These are phyloP conservation scores for Cerioporus squamosus DNA, from an alignment of 1,284 basidiomycete species.

Conservation along the genomic window DNA sequence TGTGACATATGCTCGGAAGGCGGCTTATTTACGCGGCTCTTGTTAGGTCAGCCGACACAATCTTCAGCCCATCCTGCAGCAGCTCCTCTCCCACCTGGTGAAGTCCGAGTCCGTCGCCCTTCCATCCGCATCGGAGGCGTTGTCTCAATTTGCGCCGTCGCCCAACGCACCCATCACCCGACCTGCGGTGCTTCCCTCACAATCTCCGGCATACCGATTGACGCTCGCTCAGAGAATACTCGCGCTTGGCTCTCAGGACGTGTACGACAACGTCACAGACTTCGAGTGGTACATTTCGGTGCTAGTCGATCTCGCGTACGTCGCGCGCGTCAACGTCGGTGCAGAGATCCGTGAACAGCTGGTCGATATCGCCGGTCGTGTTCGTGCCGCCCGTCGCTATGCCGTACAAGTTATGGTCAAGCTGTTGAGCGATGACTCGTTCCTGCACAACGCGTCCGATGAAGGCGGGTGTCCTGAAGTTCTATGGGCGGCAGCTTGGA, in stretches of 20 bases:
- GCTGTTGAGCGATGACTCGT: conserved; percentile 77
- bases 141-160: conserved; percentile 53
- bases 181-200: conserved; percentile 53
- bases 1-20: neutral
- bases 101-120: conserved; percentile 56
- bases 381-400: conserved; percentile 76
- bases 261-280: conserved; percentile 88
- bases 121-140: conserved; percentile 65
- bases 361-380: conserved; percentile 86
- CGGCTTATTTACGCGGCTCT: conserved; percentile 6
- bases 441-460: conserved; percentile 64
- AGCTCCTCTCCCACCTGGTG: conserved; percentile 85
- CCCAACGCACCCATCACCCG: conserved; percentile 38
- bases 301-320: conserved; percentile 86
- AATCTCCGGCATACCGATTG: conserved; percentile 82
- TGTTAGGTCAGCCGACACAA: conserved; percentile 79
- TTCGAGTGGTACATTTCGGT: conserved; percentile 98
- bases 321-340: conserved; percentile 81
- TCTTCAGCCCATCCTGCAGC: conserved; percentile 87
- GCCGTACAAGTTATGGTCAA: conserved; percentile 84
- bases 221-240: conserved; percentile 83
- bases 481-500: conserved; percentile 92
- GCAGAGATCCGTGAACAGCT: conserved; percentile 79
- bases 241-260: conserved; percentile 80
- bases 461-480: conserved; percentile 78